These are phyloP conservation scores for Coemansia sp. DNA, from an alignment of 192 early-diverging fungal species.

Conservation along the genomic window DNA sequence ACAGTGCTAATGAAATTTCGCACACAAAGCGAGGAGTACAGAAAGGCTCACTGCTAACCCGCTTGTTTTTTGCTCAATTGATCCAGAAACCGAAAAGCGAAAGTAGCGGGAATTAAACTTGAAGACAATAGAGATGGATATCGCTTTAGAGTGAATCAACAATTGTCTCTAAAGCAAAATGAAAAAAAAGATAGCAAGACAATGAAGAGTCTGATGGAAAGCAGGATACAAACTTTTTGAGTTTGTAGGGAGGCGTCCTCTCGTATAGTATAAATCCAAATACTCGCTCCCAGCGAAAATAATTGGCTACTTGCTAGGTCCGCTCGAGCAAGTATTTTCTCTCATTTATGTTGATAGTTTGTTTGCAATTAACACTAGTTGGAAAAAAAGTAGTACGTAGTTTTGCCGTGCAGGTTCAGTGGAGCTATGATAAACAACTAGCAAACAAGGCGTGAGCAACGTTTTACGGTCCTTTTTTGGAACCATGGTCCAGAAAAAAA, in stretches of 20 bases:
- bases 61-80: background rate
- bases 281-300: background rate
- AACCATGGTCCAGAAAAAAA: background rate
- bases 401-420: background rate
- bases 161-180: constrained; percentile 6
- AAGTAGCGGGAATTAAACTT: background rate
- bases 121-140: constrained; percentile 3
- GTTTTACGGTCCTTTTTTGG: background rate
- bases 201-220: constrained; percentile 2
- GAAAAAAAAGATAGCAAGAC: background rate
- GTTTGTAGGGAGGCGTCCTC: background rate
- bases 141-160: background rate
- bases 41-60: background rate
- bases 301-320: background rate
- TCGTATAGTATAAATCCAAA: constrained; percentile 6
- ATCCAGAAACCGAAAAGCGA: background rate
- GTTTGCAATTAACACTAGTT: background rate
- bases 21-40: background rate
- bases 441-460: constrained; percentile 2
- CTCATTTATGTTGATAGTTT: background rate
- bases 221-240: constrained; percentile 4
- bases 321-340: background rate
- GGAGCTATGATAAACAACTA: background rate
- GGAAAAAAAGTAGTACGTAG: background rate
- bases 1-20: constrained; percentile 1